phyloP scores from a whole-genome alignment of 116 monocot genomes.

The Phalaenopsis hybrid region DNA sequence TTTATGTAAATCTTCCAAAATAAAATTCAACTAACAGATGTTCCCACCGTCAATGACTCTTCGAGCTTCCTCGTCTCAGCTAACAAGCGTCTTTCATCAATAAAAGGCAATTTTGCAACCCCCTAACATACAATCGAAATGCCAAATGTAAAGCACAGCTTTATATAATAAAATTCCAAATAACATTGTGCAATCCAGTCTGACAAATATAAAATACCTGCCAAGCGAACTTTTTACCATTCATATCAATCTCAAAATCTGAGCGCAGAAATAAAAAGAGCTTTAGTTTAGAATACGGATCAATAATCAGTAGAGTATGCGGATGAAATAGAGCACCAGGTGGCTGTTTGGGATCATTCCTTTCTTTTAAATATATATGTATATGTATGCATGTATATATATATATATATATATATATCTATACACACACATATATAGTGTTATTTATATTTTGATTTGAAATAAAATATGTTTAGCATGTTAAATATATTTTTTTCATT shows the following conservation, averaged over 20 bases:
- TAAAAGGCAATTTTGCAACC: slow-evolving; percentile 95
- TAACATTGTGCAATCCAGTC: background rate
- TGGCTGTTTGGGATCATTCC: too few species aligned
- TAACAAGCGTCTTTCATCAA: slow-evolving; percentile 75
- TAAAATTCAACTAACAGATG: background rate
- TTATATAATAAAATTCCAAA: background rate
- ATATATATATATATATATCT: too few species aligned
- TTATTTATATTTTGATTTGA: too few species aligned
- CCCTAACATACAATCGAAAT: slow-evolving; percentile 37
- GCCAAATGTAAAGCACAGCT: background rate
- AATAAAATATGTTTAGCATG: too few species aligned
- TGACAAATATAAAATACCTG: slow-evolving; percentile 45
- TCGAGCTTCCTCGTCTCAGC: slow-evolving; percentile 79
- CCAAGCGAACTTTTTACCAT: slow-evolving; percentile 98
- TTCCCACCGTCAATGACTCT: slow-evolving; percentile 64
- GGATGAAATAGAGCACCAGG: background rate
- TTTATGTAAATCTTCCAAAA: background rate
- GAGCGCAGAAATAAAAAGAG: slow-evolving; percentile 14
- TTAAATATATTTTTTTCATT: too few species aligned
- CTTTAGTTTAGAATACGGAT: background rate
- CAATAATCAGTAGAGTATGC: background rate
- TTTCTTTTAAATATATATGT: too few species aligned
- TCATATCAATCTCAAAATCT: slow-evolving; percentile 99
- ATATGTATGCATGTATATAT: too few species aligned
- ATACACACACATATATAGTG: too few species aligned